phyloP scores from a whole-genome alignment of 345 rosid genomes.

The Lepidium aucheri region DNA sequence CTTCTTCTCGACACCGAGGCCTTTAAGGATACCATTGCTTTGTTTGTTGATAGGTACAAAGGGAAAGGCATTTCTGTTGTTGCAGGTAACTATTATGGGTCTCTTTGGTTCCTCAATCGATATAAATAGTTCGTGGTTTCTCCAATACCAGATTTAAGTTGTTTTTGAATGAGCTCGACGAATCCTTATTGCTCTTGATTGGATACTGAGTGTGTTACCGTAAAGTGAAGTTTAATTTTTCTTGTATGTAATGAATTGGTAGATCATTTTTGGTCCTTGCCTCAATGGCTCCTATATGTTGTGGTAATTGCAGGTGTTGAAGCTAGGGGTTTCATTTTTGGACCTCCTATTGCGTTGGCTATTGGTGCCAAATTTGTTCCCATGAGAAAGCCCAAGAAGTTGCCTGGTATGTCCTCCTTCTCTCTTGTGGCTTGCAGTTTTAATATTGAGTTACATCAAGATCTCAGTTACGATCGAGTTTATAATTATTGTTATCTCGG shows the following conservation, averaged over 20 bases:
- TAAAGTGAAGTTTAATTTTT: not conserved
- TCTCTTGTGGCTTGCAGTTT: not conserved
- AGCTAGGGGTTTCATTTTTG: slow-evolving; percentile 98
- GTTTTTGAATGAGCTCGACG: not conserved
- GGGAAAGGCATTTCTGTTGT: slow-evolving; percentile 61
- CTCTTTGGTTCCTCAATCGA: not conserved
- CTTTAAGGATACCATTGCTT: slow-evolving; percentile 66
- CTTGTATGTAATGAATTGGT: not conserved
- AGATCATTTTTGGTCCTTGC: not conserved
- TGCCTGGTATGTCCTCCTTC: slow-evolving; percentile 53
- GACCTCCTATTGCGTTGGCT: slow-evolving; percentile 98
- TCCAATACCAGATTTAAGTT: not conserved
- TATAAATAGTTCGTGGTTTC: not conserved
- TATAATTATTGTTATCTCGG: not conserved
- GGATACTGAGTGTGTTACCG: not conserved
- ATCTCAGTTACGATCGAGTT: not conserved
- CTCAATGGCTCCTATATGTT: not conserved
- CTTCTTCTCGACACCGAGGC: slow-evolving; percentile 66
- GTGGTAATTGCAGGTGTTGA: slow-evolving; percentile 58
- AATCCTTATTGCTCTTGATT: not conserved
- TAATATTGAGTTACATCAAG: not conserved
- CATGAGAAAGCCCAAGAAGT: slow-evolving; percentile 91
- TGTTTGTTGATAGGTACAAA: slow-evolving; percentile 77
- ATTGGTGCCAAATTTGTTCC: slow-evolving; percentile 99
- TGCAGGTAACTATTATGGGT: slow-evolving; percentile 43